Evolutionary conservation across 352 stramenopile genomes (phyloP), one percentile per base, ranked within the genome.

Genomic region (Pythium diclinum): DNA sequence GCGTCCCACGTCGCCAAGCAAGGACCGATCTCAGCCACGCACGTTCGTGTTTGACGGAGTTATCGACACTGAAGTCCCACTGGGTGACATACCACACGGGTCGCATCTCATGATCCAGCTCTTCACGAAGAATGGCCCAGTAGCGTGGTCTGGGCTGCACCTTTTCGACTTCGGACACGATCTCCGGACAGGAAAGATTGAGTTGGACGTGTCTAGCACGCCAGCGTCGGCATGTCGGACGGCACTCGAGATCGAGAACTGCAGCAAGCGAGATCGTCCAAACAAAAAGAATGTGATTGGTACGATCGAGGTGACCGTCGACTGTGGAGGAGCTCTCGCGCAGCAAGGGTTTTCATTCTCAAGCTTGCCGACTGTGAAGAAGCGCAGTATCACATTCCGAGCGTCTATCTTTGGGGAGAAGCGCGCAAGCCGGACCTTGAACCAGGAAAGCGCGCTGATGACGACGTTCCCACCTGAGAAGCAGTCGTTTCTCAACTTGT

Each of bases 91-190:
- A 21, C 86, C 86, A 3, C 84, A 92, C 42, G 87, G 86, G 1
- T 87, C 85, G 2, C 85, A 92, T 47, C 56, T 94, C 13, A 75
- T 82, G 8, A 68, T 95, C 38, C 69, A 85, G 2, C 71, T 93
- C 33, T 67, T 69, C 21, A 74, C 65, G 3, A 92, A 87, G 49
- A 58, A 68, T 44, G 68, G 70, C 19, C 21, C 69, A 0, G 55
- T 76, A 46, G 84, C 69, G 17, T 96, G 87, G 87, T 84, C 73
- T 14, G 87, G 84, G 3, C 47, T 91, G 10, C 81, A 93, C 23
- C 61, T 94, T 9, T 94, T 96, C 30, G 85, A 93, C 51, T 96
- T 94, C 64, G 80, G 87, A 2, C 85, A 96, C 44, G 77, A 69
- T 0, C 62, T 96, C 47, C 71, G 84, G 33, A 80, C 63, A 17